Evolutionary conservation across 192 early-diverging fungal genomes (phyloP).

Genomic region (Umbelopsis isabellina): DNA sequence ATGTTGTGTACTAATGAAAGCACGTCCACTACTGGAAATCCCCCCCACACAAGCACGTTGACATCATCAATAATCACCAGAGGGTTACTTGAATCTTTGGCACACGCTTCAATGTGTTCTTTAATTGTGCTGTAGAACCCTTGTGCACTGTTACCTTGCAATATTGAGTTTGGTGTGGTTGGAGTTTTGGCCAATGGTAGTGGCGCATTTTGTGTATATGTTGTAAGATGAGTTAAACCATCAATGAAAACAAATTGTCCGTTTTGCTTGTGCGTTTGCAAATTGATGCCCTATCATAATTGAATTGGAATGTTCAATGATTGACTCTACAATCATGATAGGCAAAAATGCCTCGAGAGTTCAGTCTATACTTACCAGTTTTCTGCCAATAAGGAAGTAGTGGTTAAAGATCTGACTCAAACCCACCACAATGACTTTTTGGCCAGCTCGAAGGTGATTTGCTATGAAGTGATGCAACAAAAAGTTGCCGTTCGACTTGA

Average conservation of each 20-base stretch:
- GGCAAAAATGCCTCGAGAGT: background rate
- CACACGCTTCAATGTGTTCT: conserved; percentile 23
- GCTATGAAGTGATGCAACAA: conserved; percentile 64
- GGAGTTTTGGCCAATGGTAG: conserved; percentile 30
- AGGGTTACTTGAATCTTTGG: conserved; percentile 20
- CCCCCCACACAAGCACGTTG: conserved; percentile 50
- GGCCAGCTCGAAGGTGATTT: conserved; percentile 60
- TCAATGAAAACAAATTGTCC: conserved; percentile 57
- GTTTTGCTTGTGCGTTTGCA: conserved; percentile 47
- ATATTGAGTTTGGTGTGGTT: conserved; percentile 30
- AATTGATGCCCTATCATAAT: conserved; percentile 52
- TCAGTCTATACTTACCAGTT: conserved; percentile 47
- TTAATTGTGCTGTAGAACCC: conserved; percentile 45
- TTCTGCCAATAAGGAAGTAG: conserved; percentile 59
- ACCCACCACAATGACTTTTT: conserved; percentile 57
- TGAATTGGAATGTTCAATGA: too few relatives aligned
- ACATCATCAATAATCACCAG: conserved; percentile 61
- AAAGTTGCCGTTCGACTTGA: conserved; percentile 60
- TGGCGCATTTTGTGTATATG: conserved; percentile 40
- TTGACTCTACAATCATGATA: background rate
- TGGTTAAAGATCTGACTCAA: conserved; percentile 62
- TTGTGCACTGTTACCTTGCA: conserved; percentile 34
- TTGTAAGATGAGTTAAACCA: conserved; percentile 56
- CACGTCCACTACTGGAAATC: conserved; percentile 43
- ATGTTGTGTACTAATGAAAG: conserved; percentile 48